phyloP scores from a whole-genome alignment of 306 rosid species.

The Prunus kanzakura region DNA sequence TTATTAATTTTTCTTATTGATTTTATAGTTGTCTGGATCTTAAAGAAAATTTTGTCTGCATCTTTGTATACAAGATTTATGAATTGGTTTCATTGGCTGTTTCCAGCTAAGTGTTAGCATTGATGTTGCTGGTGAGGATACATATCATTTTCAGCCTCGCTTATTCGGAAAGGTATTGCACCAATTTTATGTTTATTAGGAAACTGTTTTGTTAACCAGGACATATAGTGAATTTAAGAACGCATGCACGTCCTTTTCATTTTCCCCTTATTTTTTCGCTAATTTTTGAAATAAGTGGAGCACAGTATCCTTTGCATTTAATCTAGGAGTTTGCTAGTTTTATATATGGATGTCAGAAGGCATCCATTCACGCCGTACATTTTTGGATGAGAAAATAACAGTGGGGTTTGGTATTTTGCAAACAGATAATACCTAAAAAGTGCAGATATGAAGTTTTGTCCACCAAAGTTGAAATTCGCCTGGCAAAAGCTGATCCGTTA shows the following conservation, averaged over 20 bases:
- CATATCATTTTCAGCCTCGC: constrained; percentile 67
- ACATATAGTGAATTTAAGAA: neutral
- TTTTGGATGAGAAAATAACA: constrained; percentile 16
- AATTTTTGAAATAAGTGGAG: neutral
- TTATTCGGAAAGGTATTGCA: constrained; percentile 78
- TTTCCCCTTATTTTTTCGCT: neutral
- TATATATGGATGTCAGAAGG: neutral
- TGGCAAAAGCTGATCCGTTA: constrained; percentile 62
- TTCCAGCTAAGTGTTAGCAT: constrained; percentile 73
- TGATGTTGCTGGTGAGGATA: constrained; percentile 57
- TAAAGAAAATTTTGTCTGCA: neutral
- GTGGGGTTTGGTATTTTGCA: constrained; percentile 14
- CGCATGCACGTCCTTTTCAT: neutral
- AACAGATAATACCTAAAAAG: constrained; percentile 62
- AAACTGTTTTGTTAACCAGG: neutral
- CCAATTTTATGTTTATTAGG: neutral
- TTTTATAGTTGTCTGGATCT: constrained; percentile 8
- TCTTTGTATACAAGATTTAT: neutral
- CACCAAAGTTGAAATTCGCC: constrained; percentile 82
- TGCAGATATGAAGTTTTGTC: constrained; percentile 54
- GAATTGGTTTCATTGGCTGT: constrained; percentile 11
- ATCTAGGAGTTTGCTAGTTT: constrained; percentile 9
- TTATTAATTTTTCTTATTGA: neutral
- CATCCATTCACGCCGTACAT: constrained; percentile 4
- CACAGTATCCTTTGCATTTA: neutral